A percentile compares a stretch with the other conserved stretches of the same genome.
Evolutionary conservation across 2,329 filamentous ascomycete genomes (phyloP).

Genomic region (Xenoacremonium recifei): DNA sequence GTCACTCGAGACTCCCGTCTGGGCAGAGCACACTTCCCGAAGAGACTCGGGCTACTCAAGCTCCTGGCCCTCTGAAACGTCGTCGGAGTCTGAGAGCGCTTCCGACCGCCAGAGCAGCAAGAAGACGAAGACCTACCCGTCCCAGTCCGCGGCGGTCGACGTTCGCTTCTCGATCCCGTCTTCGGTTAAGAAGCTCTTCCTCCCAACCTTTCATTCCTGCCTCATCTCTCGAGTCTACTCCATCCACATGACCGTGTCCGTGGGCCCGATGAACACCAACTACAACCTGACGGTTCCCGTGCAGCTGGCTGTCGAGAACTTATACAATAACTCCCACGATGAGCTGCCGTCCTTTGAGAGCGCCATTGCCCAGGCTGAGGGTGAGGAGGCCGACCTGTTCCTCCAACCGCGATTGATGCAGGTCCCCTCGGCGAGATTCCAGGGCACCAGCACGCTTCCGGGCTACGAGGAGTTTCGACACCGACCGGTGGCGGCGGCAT

Average conservation of each 20-base stretch:
- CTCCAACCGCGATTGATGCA: conserved; percentile 40
- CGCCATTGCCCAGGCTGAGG: conserved; percentile 40
- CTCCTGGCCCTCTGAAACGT: conserved; percentile 34
- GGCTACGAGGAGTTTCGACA: conserved; percentile 36
- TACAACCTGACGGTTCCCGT: conserved; percentile 48
- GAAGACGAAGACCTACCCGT: conserved; percentile 30
- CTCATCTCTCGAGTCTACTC: conserved; percentile 56
- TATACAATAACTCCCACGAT: conserved; percentile 27
- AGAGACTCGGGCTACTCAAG: conserved; percentile 56
- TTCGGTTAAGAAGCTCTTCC: conserved; percentile 47
- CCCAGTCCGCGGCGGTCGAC: conserved; percentile 41
- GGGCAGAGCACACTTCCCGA: conserved; percentile 40
- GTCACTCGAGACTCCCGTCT: conserved; percentile 35
- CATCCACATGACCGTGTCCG: conserved; percentile 45
- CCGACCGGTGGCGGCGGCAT: conserved; percentile 26
- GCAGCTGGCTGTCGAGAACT: conserved; percentile 47
- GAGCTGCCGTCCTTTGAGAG: conserved; percentile 51
- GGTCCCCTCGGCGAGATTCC: conserved; percentile 31
- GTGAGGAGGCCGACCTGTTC: conserved; percentile 43
- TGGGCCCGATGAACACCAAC: conserved; percentile 40
- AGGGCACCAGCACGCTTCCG: conserved; percentile 35
- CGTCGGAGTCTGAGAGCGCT: conserved; percentile 33
- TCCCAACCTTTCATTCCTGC: conserved; percentile 59
- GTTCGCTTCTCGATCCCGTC: conserved; percentile 49
- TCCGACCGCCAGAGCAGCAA: conserved; percentile 20